A percentile compares a stretch with the other conserved stretches of the same genome.
These are phyloP conservation scores for Coffea humblotiana DNA, from an alignment of 305 asterid genomes.

Conservation along the genomic window DNA sequence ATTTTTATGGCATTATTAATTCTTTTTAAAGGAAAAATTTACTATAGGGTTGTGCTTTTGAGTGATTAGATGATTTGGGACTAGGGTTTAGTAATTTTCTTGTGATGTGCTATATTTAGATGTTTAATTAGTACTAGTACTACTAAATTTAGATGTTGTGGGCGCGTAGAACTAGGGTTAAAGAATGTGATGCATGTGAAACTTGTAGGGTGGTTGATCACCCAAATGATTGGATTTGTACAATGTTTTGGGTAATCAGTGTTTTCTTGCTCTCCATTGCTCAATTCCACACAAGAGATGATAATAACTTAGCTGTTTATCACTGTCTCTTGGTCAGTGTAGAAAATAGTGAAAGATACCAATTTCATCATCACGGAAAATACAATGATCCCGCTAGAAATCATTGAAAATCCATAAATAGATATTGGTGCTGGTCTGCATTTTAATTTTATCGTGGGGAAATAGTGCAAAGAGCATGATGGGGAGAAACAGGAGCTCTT, in stretches of 20 bases:
- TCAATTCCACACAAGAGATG: background rate
- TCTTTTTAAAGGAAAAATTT: background rate
- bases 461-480: background rate
- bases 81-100: constrained; percentile 20
- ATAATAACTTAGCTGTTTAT: constrained; percentile 19
- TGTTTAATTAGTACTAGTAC: background rate
- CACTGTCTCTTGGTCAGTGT: constrained; percentile 20
- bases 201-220: constrained; percentile 60
- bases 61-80: background rate
- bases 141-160: constrained; percentile 2
- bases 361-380: constrained; percentile 13
- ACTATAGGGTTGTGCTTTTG: background rate
- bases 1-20: background rate
- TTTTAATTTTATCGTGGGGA: background rate
- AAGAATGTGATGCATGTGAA: constrained; percentile 57
- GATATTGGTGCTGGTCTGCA: constrained; percentile 9
- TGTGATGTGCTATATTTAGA: background rate
- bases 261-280: constrained; percentile 1
- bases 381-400: constrained; percentile 7
- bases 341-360: constrained; percentile 7
- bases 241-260: constrained; percentile 24
- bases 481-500: background rate
- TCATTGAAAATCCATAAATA: constrained; percentile 1
- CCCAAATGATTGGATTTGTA: constrained; percentile 51
- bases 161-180: constrained; percentile 24